Evolutionary conservation across 495 filamentous ascomycete genomes (phyloP).

Genomic region (Aspergillus haitiensis): DNA sequence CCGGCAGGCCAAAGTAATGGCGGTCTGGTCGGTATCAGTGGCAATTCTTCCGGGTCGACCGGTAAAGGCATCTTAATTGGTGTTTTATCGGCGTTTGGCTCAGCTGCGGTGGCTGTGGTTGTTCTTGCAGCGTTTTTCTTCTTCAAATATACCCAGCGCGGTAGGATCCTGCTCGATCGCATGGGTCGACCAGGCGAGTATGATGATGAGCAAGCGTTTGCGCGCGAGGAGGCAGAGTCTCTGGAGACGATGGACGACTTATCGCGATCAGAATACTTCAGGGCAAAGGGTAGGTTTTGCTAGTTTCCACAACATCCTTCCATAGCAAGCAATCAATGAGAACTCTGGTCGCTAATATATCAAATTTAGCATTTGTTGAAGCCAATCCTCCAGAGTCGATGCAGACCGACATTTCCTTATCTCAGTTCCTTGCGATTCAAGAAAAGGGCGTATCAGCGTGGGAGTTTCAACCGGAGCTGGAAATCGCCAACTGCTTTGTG

Average conservation of each 20-base stretch:
- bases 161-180: constrained; percentile 89
- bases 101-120: constrained; percentile 76
- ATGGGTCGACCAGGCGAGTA: constrained; percentile 93
- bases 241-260: constrained; percentile 95
- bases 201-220: constrained; percentile 94
- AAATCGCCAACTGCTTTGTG: constrained; percentile 99
- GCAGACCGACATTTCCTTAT: constrained; percentile 95
- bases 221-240: constrained; percentile 90
- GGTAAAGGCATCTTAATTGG: constrained; percentile 90
- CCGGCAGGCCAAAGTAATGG: constrained; percentile 30
- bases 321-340: background rate
- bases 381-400: constrained; percentile 93
- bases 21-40: constrained; percentile 34
- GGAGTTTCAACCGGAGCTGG: constrained; percentile 97
- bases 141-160: constrained; percentile 84
- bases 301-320: background rate
- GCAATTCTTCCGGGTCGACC: constrained; percentile 52
- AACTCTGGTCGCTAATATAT: constrained; percentile 16
- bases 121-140: constrained; percentile 88
- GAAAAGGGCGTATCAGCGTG: constrained; percentile 98
- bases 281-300: constrained; percentile 79
- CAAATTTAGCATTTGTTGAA: constrained; percentile 76
- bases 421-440: constrained; percentile 96
- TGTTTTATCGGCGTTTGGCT: constrained; percentile 94
- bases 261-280: constrained; percentile 81